phyloP scores from a whole-genome alignment of 257 asterid genomes.

The Solanum paucissectum region DNA sequence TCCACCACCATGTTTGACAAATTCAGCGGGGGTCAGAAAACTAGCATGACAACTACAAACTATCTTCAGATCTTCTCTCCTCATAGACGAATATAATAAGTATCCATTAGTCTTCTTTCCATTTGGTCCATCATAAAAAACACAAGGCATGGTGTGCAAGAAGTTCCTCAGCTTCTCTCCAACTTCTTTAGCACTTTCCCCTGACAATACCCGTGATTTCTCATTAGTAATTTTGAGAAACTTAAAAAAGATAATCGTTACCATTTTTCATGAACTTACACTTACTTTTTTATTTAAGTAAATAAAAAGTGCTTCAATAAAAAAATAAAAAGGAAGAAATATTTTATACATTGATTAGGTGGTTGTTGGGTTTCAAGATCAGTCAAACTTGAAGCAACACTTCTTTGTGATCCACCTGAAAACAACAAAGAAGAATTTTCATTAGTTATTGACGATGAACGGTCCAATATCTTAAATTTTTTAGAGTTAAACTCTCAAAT shows the following conservation, averaged over 20 bases:
- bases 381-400: slow-evolving; percentile 39
- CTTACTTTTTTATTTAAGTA: background rate
- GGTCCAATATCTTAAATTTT: too few relatives aligned
- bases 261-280: background rate
- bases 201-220: background rate
- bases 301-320: too few relatives aligned
- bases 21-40: slow-evolving; percentile 65
- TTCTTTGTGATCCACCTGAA: slow-evolving; percentile 31
- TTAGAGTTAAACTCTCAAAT: too few relatives aligned
- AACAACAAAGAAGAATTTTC: slow-evolving; percentile 12
- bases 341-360: too few relatives aligned
- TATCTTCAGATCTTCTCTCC: slow-evolving; percentile 59
- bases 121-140: slow-evolving; percentile 33
- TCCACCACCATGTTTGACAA: slow-evolving; percentile 73
- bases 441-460: slow-evolving; percentile 33
- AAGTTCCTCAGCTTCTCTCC: slow-evolving; percentile 4
- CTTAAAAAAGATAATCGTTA: too few relatives aligned
- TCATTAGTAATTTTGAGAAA: background rate
- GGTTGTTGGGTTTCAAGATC: slow-evolving; percentile 22
- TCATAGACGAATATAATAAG: slow-evolving; percentile 40
- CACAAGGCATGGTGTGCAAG: slow-evolving; percentile 46
- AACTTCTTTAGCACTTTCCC: background rate
- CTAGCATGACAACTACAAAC: slow-evolving; percentile 74
- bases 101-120: slow-evolving; percentile 45
- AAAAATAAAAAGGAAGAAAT: too few relatives aligned